Percentiles rank a stretch among this genome's conserved stretches.
Conservation (phyloP, 2,329 filamentous ascomycete genomes). For the Meredithiella fracta region DNA sequence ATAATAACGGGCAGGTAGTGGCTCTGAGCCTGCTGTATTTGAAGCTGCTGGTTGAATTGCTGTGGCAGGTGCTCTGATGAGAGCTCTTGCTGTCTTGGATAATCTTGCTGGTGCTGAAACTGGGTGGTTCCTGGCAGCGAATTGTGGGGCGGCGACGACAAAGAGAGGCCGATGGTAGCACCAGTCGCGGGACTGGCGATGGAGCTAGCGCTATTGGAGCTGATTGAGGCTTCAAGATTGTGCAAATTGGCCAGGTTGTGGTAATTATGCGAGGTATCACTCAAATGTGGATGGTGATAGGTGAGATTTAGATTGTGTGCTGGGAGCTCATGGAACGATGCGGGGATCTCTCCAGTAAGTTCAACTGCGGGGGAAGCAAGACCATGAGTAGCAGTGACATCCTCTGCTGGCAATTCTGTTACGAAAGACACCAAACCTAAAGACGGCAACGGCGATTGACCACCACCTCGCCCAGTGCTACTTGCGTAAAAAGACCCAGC, state of each 20-base stretch:
- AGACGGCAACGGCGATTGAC: too few relatives aligned
- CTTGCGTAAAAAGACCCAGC: background rate
- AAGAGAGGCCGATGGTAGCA: background rate
- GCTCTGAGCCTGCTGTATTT: constrained; percentile 1
- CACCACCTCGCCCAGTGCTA: too few relatives aligned
- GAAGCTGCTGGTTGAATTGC: background rate
- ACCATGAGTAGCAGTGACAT: background rate
- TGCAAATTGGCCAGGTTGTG: too few relatives aligned
- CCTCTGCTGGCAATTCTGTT: background rate
- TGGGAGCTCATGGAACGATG: too few relatives aligned
- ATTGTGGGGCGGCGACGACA: background rate
- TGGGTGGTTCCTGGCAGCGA: background rate
- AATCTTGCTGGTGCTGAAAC: background rate
- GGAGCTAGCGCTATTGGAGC: too few relatives aligned
- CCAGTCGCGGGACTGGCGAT: too few relatives aligned
- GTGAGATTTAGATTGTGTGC: too few relatives aligned
- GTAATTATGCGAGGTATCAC: too few relatives aligned
- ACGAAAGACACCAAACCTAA: background rate
- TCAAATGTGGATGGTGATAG: too few relatives aligned
- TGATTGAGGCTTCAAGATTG: too few relatives aligned
- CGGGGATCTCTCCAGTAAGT: background rate
- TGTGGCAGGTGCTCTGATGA: too few relatives aligned
- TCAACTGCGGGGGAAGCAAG: background rate
- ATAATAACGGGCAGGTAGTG: background rate
- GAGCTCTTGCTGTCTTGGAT: too few relatives aligned